Percentiles rank a stretch among this genome's conserved stretches.
phyloP scores from a whole-genome alignment of 495 filamentous ascomycete species.

The Barbatosphaeria neglecta region DNA sequence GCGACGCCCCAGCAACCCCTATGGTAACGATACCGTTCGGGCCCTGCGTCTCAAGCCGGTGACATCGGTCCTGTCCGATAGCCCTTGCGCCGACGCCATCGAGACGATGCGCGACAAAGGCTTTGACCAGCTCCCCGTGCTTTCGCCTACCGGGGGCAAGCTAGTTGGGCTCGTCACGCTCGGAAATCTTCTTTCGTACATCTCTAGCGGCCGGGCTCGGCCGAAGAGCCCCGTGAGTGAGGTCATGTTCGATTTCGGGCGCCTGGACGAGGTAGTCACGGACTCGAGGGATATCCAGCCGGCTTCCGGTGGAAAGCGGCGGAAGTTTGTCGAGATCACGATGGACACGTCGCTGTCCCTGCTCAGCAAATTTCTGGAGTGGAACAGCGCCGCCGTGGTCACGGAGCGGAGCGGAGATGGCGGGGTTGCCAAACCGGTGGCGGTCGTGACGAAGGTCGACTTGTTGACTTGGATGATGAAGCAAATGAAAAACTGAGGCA shows the following conservation, averaged over 20 bases:
- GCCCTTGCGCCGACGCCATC: constrained; percentile 69
- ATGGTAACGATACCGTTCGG: constrained; percentile 61
- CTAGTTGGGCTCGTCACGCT: constrained; percentile 88
- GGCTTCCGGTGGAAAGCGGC: constrained; percentile 32
- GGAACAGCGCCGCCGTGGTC: constrained; percentile 91
- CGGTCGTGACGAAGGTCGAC: constrained; percentile 95
- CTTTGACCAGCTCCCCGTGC: constrained; percentile 91
- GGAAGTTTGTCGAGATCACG: constrained; percentile 88
- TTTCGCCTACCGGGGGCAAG: constrained; percentile 51
- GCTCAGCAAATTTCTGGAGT: constrained; percentile 87
- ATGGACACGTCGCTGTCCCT: constrained; percentile 73
- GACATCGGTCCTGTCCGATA: constrained; percentile 60
- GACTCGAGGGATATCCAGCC: constrained; percentile 57
- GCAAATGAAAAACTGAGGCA: constrained; percentile 22
- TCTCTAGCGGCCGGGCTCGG: constrained; percentile 67
- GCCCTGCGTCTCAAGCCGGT: constrained; percentile 83
- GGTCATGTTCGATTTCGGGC: constrained; percentile 94
- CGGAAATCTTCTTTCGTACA: constrained; percentile 83
- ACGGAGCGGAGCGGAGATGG: constrained; percentile 54
- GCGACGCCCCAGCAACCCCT: constrained; percentile 40
- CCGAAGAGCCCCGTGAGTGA: constrained; percentile 60
- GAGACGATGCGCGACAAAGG: constrained; percentile 95
- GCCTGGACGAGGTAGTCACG: constrained; percentile 76
- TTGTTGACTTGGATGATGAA: constrained; percentile 85
- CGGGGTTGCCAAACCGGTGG: constrained; percentile 60